Evolutionary conservation across 169 alveolate species (phyloP).

Genomic region (Plasmodium cynomolgi): DNA sequence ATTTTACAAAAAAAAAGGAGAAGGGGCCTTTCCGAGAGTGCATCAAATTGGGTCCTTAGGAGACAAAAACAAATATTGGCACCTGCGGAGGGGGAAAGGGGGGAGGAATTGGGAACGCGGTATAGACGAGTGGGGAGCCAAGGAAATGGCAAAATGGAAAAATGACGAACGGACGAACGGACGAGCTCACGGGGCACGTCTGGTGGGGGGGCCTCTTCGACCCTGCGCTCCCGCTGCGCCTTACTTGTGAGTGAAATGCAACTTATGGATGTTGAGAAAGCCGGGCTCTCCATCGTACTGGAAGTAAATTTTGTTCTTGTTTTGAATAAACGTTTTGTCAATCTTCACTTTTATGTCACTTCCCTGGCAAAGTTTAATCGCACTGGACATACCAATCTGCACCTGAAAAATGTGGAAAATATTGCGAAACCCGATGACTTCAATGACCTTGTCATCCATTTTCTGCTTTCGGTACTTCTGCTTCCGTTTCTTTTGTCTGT

Average conservation of each 20-base stretch:
- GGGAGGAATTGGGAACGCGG: background rate
- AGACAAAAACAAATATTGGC: constrained; percentile 71
- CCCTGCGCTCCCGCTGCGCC: background rate
- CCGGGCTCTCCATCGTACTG: constrained; percentile 72
- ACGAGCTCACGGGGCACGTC: background rate
- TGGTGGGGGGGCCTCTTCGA: background rate
- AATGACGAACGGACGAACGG: background rate
- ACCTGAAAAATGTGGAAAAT: constrained; percentile 84
- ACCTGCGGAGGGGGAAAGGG: constrained; percentile 20
- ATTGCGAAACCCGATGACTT: constrained; percentile 83
- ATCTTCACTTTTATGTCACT: constrained; percentile 51
- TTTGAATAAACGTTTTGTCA: constrained; percentile 30
- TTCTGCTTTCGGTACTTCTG: constrained; percentile 74
- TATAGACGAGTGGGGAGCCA: background rate
- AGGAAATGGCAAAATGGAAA: background rate
- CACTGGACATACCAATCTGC: constrained; percentile 75
- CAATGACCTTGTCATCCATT: constrained; percentile 84
- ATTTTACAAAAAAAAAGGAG: constrained; percentile 16
- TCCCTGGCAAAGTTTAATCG: constrained; percentile 58
- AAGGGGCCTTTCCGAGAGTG: background rate
- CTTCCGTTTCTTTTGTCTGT: constrained; percentile 23
- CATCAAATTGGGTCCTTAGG: constrained; percentile 39
- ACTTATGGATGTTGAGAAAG: constrained; percentile 37
- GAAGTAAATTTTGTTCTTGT: constrained; percentile 43
- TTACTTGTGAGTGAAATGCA: constrained; percentile 71